Evolutionary conservation across 176 grass and related monocot genomes (phyloP).

Genomic region (Ampelocalamus luodianensis): DNA sequence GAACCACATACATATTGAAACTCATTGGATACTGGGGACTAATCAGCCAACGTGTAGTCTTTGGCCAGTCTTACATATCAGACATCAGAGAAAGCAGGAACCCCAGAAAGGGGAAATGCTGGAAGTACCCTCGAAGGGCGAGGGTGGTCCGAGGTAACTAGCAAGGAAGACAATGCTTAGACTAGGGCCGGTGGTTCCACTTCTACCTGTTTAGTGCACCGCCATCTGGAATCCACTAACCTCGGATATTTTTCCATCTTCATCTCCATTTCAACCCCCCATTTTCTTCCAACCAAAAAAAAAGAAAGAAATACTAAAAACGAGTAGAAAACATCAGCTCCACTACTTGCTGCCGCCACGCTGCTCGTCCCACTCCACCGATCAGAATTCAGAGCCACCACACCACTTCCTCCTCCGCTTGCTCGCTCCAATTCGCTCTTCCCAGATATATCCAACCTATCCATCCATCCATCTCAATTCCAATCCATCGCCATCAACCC

Average conservation of each 20-base stretch:
- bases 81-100: no score
- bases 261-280: slow-evolving; percentile 21
- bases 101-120: no score
- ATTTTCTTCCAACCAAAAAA: slow-evolving; percentile 32
- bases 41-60: no score
- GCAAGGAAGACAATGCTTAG: no score
- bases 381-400: slow-evolving; percentile 40
- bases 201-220: not conserved
- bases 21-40: no score
- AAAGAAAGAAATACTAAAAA: not conserved
- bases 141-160: no score
- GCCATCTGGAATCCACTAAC: slow-evolving; percentile 45
- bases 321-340: slow-evolving; percentile 44
- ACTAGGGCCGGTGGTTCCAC: no score
- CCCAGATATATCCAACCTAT: slow-evolving; percentile 31
- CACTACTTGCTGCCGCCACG: slow-evolving; percentile 45
- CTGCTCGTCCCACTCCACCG: slow-evolving; percentile 49
- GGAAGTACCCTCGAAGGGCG: no score
- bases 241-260: slow-evolving; percentile 20
- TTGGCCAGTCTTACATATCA: no score
- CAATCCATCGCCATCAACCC: slow-evolving; percentile 32
- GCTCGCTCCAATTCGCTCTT: slow-evolving; percentile 4
- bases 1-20: no score
- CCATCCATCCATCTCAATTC: slow-evolving; percentile 10
- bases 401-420: slow-evolving; percentile 6